Evolutionary conservation across 441 rosid genomes (phyloP), one percentile per base, ranked within the genome.

Genomic region (Adansonia gregorii): DNA sequence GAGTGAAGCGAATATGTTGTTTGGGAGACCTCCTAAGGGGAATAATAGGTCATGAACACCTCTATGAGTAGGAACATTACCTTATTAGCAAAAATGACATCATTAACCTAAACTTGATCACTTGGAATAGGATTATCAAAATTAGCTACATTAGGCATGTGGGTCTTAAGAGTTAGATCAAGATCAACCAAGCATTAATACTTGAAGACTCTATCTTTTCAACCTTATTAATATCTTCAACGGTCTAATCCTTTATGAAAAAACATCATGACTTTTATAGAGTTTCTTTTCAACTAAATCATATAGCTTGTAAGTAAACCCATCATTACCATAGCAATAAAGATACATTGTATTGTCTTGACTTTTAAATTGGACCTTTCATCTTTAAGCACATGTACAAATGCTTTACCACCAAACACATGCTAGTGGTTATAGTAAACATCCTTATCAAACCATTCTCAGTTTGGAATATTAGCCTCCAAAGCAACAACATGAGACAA

Each of bases 381-480:
- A 24, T 24, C 27, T 24, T 14, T 81, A 0, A 14, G 67, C 59
- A 78, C 15, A 9, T 81, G 75, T 5, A 83, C 67, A 72, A 76
- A 76, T 8, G 61, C 65, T 9, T 15, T 76, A 0, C 12, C 76
- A 0, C 72, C 22, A 70, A 84, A 84, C 0, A 76, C 39, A 0
- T 4, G 51, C 41, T 76, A 60, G 15, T 81, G 73, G 35, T 27
- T 2, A 10, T 49, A 80, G 19, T 45, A 71, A 51, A 74, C 27
- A 51, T 77, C 22, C 15, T 78, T 80, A 17, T 55, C 41, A 0
- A 20, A 58, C 72, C 67, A 77, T n/a, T 15, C 69, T 6, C 31
- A 15, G 0, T 77, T 0, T 17, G 22, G 80, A 24, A 67, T 9
- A 51, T 75, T 66, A 41, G 54, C 35, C 4, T 69, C 0, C 3